phyloP scores from a whole-genome alignment of 2,329 filamentous ascomycete species.

The Aspergillus jensenii region DNA sequence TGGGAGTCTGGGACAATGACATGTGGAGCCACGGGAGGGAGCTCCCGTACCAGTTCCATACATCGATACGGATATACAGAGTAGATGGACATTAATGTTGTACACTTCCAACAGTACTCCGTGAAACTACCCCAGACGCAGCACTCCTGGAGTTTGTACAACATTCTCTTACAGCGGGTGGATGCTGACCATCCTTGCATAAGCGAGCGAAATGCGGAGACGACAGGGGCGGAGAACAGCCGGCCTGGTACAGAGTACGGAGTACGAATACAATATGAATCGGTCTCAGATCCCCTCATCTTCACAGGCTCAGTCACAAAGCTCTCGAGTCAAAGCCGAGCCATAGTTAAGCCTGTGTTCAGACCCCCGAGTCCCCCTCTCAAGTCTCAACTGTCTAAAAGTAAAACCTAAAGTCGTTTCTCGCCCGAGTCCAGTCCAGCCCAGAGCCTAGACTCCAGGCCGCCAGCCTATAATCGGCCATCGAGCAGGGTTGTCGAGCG shows the following conservation, averaged over 20 bases:
- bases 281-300: background rate
- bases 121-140: background rate
- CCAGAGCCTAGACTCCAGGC: background rate
- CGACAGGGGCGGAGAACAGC: constrained; percentile 12
- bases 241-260: background rate
- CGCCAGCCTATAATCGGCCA: background rate
- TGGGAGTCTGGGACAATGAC: background rate
- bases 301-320: background rate
- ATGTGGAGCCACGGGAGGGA: constrained; percentile 17
- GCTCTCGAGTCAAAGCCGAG: too few relatives aligned
- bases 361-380: background rate
- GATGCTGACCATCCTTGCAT: constrained; percentile 14
- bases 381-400: background rate
- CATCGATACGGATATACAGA: background rate
- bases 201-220: constrained; percentile 16
- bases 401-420: background rate
- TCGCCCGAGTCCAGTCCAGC: background rate
- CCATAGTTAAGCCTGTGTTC: too few relatives aligned
- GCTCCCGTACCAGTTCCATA: constrained; percentile 4
- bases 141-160: background rate
- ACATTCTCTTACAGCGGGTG: background rate
- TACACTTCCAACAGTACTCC: too few relatives aligned
- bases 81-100: background rate
- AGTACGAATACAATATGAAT: background rate
- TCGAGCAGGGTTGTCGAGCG: background rate